These are phyloP conservation scores for Geranium incanum DNA, from an alignment of 441 rosid species.

Conservation along the genomic window DNA sequence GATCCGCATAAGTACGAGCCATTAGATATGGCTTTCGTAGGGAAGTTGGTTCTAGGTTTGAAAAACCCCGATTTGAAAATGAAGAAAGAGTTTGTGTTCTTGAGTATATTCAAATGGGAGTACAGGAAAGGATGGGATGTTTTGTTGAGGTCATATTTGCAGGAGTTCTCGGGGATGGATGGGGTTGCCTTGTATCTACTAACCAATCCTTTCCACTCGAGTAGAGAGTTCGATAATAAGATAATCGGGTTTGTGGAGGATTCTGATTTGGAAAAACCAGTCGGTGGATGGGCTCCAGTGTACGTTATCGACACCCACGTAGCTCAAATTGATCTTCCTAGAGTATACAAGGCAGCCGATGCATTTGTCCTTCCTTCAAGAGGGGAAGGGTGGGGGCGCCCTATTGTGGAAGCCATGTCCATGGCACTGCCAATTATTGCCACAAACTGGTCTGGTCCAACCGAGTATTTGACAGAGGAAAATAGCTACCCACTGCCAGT, in stretches of 20 bases:
- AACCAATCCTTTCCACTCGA: constrained; percentile 72
- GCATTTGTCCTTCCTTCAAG: constrained; percentile 75
- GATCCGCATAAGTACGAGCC: constrained; percentile 48
- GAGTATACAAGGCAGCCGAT: constrained; percentile 62
- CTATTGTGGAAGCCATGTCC: constrained; percentile 79
- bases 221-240: constrained; percentile 55
- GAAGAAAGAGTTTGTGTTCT: constrained; percentile 47
- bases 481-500: constrained; percentile 62
- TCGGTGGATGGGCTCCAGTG: constrained; percentile 42
- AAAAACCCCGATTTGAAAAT: constrained; percentile 13
- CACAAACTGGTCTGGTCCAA: constrained; percentile 80
- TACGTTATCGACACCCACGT: constrained; percentile 58
- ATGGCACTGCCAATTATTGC: constrained; percentile 76
- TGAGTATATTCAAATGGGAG: constrained; percentile 87
- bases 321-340: constrained; percentile 64
- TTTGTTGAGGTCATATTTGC: constrained; percentile 60
- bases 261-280: constrained; percentile 31
- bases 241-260: constrained; percentile 50
- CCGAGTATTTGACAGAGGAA: constrained; percentile 56
- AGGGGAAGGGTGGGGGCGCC: constrained; percentile 91
- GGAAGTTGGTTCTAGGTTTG: constrained; percentile 42
- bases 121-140: constrained; percentile 87
- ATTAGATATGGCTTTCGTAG: constrained; percentile 33
- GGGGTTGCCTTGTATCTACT: constrained; percentile 51
- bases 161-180: constrained; percentile 51